Evolutionary conservation across 768 basidiomycete species (phyloP), one percentile per base, ranked within the genome.

Genomic region (Melanogaster broomeanus): DNA sequence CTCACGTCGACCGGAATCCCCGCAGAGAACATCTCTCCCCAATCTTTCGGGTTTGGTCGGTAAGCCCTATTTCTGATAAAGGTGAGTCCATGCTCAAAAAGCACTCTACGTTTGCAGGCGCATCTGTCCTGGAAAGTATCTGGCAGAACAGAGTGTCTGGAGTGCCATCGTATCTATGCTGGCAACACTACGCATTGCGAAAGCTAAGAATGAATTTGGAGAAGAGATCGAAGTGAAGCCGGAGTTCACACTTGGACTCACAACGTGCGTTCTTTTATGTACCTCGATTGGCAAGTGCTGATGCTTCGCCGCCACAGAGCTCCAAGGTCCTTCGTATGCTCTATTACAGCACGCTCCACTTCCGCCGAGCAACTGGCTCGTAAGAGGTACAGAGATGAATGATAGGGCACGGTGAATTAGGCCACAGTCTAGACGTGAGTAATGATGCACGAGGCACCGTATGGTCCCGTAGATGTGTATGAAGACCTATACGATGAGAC

Each of bases 81-180:
- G 43, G 21, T n/a, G 12, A 30, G 24, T 10, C 24, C 24, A 28
- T 37, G 21, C 21, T 55, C n/a, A 16, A 37, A n/a, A 25, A 16
- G 19, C 33, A 27, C 25, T 27, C 4, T n/a, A n/a, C n/a, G n/a
- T n/a, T 6, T 25, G 31, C 39, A 55, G 54, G 24, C 42, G 59
- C 16, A 42, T 55, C 13, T 67, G 66, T 40, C 60, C 70, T 22
- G 68, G 68, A 10, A 39, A 45, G n/a, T 52, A 65, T 39, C 31
- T 70, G 6, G 68, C 64, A 8, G 56, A 61, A 15, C 51, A 53
- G 10, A 61, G 52, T 19, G 30, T 69, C 11, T 71, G 59, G 62
- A 57, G 60, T 6, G 41, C 56, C 4, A 55, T 66, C 41, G 64
- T 59, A 5, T 61, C 58, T 21, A 45, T 64, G n/a, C 51, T 71